These are phyloP conservation scores for Mercurialis annua DNA, from an alignment of 345 rosid genomes.

Conservation along the genomic window DNA sequence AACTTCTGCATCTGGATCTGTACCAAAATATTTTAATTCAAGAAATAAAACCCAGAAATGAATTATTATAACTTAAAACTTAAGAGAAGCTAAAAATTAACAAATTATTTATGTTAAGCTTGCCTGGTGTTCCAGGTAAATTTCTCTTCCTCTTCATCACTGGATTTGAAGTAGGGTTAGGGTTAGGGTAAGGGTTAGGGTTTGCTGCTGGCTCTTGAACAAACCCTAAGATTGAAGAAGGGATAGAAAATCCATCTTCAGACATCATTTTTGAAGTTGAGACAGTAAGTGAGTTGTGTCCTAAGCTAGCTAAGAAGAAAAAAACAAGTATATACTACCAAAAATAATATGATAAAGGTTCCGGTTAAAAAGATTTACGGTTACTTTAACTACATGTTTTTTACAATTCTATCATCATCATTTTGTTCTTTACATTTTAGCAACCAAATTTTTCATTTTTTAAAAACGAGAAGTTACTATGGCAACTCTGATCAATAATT, in stretches of 20 bases:
- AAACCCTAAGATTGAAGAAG: constrained; percentile 35
- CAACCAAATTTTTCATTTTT: no score
- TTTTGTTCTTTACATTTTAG: no score
- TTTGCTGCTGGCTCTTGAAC: constrained; percentile 45
- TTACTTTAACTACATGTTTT: no score
- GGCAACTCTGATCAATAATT: no score
- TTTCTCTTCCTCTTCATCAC: constrained; percentile 52
- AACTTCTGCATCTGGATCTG: constrained; percentile 56
- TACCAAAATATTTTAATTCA: not conserved
- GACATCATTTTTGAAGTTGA: constrained; percentile 48
- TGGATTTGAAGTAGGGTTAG: constrained; percentile 27
- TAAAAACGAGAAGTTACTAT: no score
- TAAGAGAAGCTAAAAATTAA: not conserved
- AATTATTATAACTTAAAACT: no score
- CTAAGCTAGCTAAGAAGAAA: constrained; percentile 24
- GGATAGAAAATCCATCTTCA: constrained; percentile 46
- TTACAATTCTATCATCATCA: no score
- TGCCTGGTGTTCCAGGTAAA: constrained; percentile 77
- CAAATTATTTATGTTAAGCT: constrained; percentile 17
- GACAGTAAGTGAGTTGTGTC: constrained; percentile 19
- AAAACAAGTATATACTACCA: not conserved
- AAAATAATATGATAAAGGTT: no score
- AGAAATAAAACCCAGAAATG: not conserved
- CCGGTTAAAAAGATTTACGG: constrained; percentile 20
- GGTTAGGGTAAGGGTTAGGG: constrained; percentile 59